These are phyloP conservation scores for Phycomyces nitens DNA, from an alignment of 192 early-diverging fungal species.

Conservation along the genomic window DNA sequence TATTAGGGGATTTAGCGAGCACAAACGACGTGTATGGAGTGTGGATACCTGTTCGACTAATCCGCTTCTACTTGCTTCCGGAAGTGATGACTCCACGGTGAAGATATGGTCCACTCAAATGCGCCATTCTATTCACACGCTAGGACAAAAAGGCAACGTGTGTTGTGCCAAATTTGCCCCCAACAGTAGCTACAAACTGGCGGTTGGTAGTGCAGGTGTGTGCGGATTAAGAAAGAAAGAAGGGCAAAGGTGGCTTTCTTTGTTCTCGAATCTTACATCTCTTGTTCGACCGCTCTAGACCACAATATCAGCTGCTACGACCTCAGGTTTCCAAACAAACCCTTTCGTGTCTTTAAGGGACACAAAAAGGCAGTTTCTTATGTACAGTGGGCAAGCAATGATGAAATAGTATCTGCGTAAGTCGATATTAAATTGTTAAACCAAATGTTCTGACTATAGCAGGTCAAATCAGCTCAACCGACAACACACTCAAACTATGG, in stretches of 20 bases:
- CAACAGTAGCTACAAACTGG: slow-evolving; percentile 62
- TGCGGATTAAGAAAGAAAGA: slow-evolving; percentile 12
- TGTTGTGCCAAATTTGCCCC: slow-evolving; percentile 95
- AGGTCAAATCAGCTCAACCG: slow-evolving; percentile 62
- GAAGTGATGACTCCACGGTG: slow-evolving; percentile 91
- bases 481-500: slow-evolving; percentile 91
- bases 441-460: not conserved
- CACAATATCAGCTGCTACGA: slow-evolving; percentile 94
- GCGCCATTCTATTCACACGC: slow-evolving; percentile 64
- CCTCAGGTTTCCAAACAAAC: slow-evolving; percentile 65
- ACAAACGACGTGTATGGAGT: slow-evolving; percentile 91
- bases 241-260: not conserved
- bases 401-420: slow-evolving; percentile 79
- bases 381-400: slow-evolving; percentile 76
- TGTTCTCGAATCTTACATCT: not conserved
- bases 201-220: slow-evolving; percentile 83
- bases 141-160: slow-evolving; percentile 84
- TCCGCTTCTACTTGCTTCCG: slow-evolving; percentile 77
- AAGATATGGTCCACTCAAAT: slow-evolving; percentile 76
- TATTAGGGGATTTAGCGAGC: slow-evolving; percentile 74
- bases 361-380: slow-evolving; percentile 95
- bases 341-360: slow-evolving; percentile 74
- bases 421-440: slow-evolving; percentile 11
- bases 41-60: slow-evolving; percentile 80
- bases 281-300: slow-evolving; percentile 44